A percentile compares a stretch with the other conserved stretches of the same genome.
Evolutionary conservation across 306 rosid species (phyloP).

Genomic region (Acacia confusa): DNA sequence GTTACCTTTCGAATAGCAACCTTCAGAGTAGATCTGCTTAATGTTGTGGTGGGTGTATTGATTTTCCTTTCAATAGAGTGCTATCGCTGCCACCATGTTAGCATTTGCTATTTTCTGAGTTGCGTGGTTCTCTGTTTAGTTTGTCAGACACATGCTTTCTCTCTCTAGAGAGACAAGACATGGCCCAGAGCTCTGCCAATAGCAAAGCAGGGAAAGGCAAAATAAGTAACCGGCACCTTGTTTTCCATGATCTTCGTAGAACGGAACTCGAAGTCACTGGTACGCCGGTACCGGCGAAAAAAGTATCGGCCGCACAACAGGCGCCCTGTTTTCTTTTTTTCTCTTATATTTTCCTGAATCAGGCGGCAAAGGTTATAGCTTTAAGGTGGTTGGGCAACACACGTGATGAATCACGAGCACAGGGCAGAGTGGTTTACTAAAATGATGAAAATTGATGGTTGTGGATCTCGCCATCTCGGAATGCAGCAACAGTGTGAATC

Average conservation of each 20-base stretch:
- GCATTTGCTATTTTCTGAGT: conserved; percentile 46
- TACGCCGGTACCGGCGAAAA: too few species aligned
- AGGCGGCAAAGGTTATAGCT: too few species aligned
- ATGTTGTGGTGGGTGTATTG: conserved; percentile 38
- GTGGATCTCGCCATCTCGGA: conserved; percentile 60
- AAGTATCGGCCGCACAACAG: too few species aligned
- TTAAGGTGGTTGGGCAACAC: too few species aligned
- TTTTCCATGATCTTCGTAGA: neutral
- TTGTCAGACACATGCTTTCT: neutral
- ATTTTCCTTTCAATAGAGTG: conserved; percentile 32
- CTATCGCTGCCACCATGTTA: conserved; percentile 29
- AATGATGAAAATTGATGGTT: conserved; percentile 44
- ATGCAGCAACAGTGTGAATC: conserved; percentile 97
- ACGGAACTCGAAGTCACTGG: too few species aligned
- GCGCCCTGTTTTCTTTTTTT: too few species aligned
- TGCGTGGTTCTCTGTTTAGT: conserved; percentile 31
- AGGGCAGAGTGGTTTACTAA: too few species aligned
- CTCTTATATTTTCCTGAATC: too few species aligned
- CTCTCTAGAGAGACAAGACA: conserved; percentile 48
- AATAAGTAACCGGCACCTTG: conserved; percentile 2
- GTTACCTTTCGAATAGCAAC: conserved; percentile 60
- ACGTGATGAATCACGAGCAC: too few species aligned
- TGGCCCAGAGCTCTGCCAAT: conserved; percentile 55
- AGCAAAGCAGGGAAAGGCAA: conserved; percentile 36
- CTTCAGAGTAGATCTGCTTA: conserved; percentile 77